These are phyloP conservation scores for Sporothrix protearum DNA, from an alignment of 2,329 filamentous ascomycete genomes.

Conservation along the genomic window DNA sequence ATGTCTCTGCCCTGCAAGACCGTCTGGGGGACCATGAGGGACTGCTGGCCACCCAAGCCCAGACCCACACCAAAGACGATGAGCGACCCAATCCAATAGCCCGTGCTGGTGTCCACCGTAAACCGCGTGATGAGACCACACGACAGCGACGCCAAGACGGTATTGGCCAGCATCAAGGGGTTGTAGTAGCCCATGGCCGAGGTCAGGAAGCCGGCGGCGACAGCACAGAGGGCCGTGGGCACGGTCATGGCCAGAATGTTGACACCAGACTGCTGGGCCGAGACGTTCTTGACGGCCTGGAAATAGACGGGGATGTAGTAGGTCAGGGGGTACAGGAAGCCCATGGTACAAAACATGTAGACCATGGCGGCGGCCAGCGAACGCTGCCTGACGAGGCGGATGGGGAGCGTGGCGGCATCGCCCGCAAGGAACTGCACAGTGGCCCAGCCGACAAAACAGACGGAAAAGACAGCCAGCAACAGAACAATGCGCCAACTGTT, in stretches of 20 bases:
- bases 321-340: constrained; percentile 19
- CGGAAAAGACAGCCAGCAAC: constrained; percentile 38
- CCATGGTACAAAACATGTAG: constrained; percentile 25
- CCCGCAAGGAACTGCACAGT: constrained; percentile 38
- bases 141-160: constrained; percentile 30
- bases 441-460: constrained; percentile 37
- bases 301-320: constrained; percentile 40
- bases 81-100: constrained; percentile 36
- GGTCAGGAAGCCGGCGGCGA: constrained; percentile 29
- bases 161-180: constrained; percentile 29
- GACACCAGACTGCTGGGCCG: constrained; percentile 36
- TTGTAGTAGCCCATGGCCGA: constrained; percentile 37
- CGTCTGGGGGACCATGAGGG: constrained; percentile 32
- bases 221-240: constrained; percentile 29
- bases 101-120: constrained; percentile 28
- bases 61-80: constrained; percentile 32
- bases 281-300: constrained; percentile 35
- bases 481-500: constrained; percentile 38
- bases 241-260: constrained; percentile 31
- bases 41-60: constrained; percentile 31
- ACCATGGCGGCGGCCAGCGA: constrained; percentile 29
- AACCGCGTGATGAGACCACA: constrained; percentile 37
- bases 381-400: constrained; percentile 39
- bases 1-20: constrained; percentile 29
- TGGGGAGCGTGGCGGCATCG: constrained; percentile 43